Evolutionary conservation across 768 basidiomycete species (phyloP).

Genomic region (Kwoniella dendrophila): DNA sequence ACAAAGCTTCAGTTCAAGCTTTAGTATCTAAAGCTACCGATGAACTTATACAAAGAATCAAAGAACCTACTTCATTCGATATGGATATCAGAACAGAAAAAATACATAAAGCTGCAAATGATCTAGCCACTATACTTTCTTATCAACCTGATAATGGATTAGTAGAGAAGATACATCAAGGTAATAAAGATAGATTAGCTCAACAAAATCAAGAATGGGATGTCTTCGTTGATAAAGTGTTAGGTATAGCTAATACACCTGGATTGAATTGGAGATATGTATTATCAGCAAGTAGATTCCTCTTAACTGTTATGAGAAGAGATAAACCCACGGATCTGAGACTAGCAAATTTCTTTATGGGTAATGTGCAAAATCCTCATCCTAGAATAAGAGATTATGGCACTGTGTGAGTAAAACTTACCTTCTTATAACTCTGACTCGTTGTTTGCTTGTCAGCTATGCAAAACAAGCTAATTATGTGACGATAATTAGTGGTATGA

Average conservation of each 20-base stretch:
- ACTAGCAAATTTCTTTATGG: constrained; percentile 45
- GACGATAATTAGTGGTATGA: constrained; percentile 62
- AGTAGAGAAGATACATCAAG: constrained; percentile 25
- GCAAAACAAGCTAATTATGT: background rate
- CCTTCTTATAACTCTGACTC: background rate
- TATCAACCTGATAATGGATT: constrained; percentile 25
- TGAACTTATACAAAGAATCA: constrained; percentile 40
- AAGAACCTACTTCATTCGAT: constrained; percentile 33
- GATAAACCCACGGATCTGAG: constrained; percentile 44
- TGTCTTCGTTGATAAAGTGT: constrained; percentile 34
- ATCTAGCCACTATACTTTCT: constrained; percentile 12
- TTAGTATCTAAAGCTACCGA: constrained; percentile 47
- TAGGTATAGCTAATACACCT: constrained; percentile 34
- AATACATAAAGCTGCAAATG: constrained; percentile 32
- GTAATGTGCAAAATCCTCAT: constrained; percentile 45
- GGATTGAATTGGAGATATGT: constrained; percentile 47
- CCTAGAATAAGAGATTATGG: constrained; percentile 50
- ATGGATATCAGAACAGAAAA: constrained; percentile 27
- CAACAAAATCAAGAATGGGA: constrained; percentile 36
- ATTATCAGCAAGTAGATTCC: constrained; percentile 34
- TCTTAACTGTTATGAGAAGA: constrained; percentile 35
- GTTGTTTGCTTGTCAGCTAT: background rate
- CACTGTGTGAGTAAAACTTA: constrained; percentile 32
- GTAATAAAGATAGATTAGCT: constrained; percentile 11
- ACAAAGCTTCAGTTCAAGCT: constrained; percentile 63